Evolutionary conservation across 371 early-diverging fungal genomes (phyloP).

Genomic region (Homolaphlyctis polyrhiza): DNA sequence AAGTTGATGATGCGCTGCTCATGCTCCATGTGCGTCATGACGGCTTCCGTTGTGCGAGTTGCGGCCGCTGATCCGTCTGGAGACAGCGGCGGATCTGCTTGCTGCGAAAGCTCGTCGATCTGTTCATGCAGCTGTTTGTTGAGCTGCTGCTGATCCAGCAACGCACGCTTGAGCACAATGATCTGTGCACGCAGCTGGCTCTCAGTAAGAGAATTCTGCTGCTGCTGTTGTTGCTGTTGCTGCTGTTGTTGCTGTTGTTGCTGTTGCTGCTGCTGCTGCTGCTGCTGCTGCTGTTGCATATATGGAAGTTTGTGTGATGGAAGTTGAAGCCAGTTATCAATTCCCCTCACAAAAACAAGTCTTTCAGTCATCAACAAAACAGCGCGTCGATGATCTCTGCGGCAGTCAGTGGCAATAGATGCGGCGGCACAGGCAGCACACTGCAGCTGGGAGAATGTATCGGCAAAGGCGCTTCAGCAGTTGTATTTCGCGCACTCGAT

Average conservation of each 20-base stretch:
- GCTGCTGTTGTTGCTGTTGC: neutral
- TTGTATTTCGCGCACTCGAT: constrained; percentile 75
- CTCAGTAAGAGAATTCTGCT: neutral
- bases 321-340: too few species aligned
- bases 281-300: neutral
- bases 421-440: neutral
- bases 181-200: constrained; percentile 2
- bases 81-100: too few species aligned
- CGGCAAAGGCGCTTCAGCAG: constrained; percentile 88
- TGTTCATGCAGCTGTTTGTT: neutral
- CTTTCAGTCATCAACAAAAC: too few species aligned
- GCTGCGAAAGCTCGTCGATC: neutral
- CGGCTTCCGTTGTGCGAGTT: too few species aligned
- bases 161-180: constrained; percentile 7
- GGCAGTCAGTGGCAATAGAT: too few species aligned
- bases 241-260: neutral
- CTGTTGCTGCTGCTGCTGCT: neutral
- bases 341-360: too few species aligned
- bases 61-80: too few species aligned
- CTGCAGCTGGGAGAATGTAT: constrained; percentile 82
- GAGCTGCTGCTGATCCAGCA: constrained; percentile 2
- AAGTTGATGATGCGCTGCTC: too few species aligned
- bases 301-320: neutral
- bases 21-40: too few species aligned
- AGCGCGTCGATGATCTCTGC: too few species aligned